phyloP scores from a whole-genome alignment of 345 rosid genomes.

The Luvunga scandens region DNA sequence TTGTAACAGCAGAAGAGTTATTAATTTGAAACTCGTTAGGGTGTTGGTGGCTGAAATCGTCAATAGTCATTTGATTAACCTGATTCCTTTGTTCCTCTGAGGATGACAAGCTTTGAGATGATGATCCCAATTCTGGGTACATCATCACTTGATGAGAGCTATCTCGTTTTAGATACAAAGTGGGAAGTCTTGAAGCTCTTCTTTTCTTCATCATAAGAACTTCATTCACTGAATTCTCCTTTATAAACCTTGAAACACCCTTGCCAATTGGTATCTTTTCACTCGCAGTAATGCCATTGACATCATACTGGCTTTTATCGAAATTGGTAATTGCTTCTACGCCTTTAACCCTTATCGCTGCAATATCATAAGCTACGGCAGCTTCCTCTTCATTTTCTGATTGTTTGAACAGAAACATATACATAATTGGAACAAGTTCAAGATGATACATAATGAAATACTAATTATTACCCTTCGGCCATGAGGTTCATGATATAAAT shows the following conservation, averaged over 20 bases:
- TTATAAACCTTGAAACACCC: constrained; percentile 25
- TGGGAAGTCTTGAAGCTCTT: background rate
- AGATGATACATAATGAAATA: too few relatives aligned
- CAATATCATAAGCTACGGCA: constrained; percentile 34
- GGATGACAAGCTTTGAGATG: background rate
- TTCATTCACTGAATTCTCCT: background rate
- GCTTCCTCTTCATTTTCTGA: constrained; percentile 36
- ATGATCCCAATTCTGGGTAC: too few relatives aligned
- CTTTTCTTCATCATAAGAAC: background rate
- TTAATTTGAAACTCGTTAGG: too few relatives aligned
- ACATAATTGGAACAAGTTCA: too few relatives aligned
- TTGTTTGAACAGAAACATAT: background rate
- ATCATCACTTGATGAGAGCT: background rate
- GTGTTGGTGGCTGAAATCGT: background rate
- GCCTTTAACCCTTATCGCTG: constrained; percentile 28
- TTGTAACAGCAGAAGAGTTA: background rate
- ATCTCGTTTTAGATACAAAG: background rate
- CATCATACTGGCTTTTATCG: constrained; percentile 17
- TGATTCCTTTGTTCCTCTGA: background rate
- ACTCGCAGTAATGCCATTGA: constrained; percentile 6
- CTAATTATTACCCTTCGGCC: too few relatives aligned
- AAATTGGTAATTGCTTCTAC: constrained; percentile 26
- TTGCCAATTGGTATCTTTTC: constrained; percentile 20
- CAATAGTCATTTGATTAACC: background rate
- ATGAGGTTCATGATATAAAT: too few relatives aligned